These are phyloP conservation scores for Aleurites moluccanus DNA, from an alignment of 441 rosid species.

Conservation along the genomic window DNA sequence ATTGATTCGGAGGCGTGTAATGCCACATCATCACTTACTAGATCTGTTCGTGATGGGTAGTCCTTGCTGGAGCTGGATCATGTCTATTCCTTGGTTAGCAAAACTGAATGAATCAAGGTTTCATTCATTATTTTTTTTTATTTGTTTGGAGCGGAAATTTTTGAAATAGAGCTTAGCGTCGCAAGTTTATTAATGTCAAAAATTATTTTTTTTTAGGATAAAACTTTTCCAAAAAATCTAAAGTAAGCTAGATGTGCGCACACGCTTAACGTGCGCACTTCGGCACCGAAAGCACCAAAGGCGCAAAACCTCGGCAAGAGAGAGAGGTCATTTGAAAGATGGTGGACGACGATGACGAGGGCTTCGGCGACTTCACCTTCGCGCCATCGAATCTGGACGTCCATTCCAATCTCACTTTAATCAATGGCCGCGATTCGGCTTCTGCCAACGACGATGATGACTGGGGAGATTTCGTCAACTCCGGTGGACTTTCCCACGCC, in stretches of 20 bases:
- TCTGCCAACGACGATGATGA: conserved; percentile 41
- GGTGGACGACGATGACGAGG: conserved; percentile 39
- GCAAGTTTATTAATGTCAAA: too few relatives aligned
- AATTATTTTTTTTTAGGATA: too few relatives aligned
- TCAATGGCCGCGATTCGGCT: conserved; percentile 43
- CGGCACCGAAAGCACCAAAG: background rate
- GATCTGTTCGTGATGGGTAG: too few relatives aligned
- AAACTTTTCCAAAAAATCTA: conserved; percentile 9
- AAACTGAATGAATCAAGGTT: too few relatives aligned
- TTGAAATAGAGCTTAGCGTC: too few relatives aligned
- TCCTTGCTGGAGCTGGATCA: too few relatives aligned
- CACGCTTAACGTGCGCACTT: conserved; percentile 25
- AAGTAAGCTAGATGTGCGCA: background rate
- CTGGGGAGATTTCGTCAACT: conserved; percentile 69
- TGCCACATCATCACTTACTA: too few relatives aligned
- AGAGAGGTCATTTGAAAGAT: conserved; percentile 22
- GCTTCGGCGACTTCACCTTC: conserved; percentile 52
- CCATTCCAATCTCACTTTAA: conserved; percentile 22
- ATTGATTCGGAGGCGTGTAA: too few relatives aligned
- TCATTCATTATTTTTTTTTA: too few relatives aligned
- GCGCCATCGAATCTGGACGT: conserved; percentile 21
- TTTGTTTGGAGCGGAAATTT: too few relatives aligned
- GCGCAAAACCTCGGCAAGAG: background rate
- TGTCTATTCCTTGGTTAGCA: too few relatives aligned
- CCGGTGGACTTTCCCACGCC: conserved; percentile 29